Evolutionary conservation across 176 grass and related monocot species (phyloP).

Genomic region (Secale cereale): DNA sequence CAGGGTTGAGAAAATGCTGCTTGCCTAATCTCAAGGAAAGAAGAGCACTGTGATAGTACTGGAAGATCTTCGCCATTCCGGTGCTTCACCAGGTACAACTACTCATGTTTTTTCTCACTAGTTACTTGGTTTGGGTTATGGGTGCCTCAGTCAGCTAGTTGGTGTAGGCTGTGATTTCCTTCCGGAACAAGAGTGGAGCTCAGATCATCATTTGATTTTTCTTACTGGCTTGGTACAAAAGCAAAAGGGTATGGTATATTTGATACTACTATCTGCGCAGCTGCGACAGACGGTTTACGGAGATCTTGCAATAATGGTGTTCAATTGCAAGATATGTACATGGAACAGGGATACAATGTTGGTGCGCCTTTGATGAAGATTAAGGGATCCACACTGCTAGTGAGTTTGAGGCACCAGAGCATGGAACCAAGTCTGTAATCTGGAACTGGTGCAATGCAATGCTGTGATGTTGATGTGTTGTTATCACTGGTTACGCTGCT

Average conservation of each 20-base stretch:
- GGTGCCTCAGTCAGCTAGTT: not conserved
- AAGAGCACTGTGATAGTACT: not conserved
- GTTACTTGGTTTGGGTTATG: not conserved
- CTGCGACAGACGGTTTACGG: not conserved
- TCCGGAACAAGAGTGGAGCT: not conserved
- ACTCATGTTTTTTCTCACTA: not conserved
- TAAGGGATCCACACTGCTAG: not conserved
- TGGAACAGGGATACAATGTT: not conserved
- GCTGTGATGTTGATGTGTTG: too few relatives aligned
- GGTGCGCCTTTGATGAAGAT: not conserved
- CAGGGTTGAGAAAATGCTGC: not conserved
- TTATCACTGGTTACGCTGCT: too few relatives aligned
- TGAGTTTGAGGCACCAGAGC: not conserved
- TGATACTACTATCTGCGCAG: not conserved
- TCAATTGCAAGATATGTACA: not conserved
- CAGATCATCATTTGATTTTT: too few relatives aligned
- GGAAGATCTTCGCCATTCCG: not conserved
- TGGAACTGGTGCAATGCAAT: not conserved
- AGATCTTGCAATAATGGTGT: not conserved
- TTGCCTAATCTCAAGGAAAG: not conserved
- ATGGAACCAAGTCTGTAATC: not conserved
- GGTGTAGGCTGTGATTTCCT: not conserved
- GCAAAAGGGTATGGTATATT: not conserved
- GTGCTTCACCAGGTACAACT: not conserved
- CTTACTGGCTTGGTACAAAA: too few relatives aligned